Conservation (phyloP, 352 stramenopile genomes). For the Phytophthora rubi region DNA sequence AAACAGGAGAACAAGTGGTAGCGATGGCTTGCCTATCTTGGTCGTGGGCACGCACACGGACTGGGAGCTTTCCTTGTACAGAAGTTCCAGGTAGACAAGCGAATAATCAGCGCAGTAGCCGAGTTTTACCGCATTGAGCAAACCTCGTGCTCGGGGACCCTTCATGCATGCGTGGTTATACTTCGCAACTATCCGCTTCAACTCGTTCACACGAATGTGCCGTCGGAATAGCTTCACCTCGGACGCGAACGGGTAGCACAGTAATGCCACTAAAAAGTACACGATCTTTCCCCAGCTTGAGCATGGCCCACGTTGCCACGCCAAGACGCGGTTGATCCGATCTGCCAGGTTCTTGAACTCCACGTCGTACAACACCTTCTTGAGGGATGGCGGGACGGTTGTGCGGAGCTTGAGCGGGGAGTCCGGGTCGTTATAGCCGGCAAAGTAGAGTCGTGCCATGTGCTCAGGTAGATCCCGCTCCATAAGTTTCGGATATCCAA, state of each 20-base stretch:
- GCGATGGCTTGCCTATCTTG: conserved; percentile 72
- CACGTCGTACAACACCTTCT: conserved; percentile 71
- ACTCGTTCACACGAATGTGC: conserved; percentile 74
- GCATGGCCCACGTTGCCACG: conserved; percentile 53
- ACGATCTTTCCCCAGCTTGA: conserved; percentile 69
- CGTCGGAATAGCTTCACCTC: conserved; percentile 72
- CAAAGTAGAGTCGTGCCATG: conserved; percentile 82
- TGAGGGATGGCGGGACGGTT: conserved; percentile 62
- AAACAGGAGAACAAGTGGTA: conserved; percentile 81
- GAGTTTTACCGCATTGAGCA: conserved; percentile 82
- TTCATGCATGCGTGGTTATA: conserved; percentile 90
- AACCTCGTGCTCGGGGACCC: conserved; percentile 61
- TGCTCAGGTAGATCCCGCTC: conserved; percentile 82
- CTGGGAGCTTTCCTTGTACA: conserved; percentile 74
- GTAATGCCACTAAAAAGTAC: conserved; percentile 59
- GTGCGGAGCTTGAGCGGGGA: conserved; percentile 63
- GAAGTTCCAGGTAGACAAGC: conserved; percentile 78
- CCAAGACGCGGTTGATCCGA: conserved; percentile 66
- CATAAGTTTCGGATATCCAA: conserved; percentile 80
- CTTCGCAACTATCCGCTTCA: conserved; percentile 77
- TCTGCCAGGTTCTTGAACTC: conserved; percentile 72
- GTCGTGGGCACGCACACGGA: conserved; percentile 76
- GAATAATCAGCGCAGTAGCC: conserved; percentile 84
- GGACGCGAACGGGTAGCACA: conserved; percentile 78
- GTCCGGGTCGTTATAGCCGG: conserved; percentile 67